Conservation (phyloP, 495 filamentous ascomycete genomes). For the Pyronema omphalodes region DNA sequence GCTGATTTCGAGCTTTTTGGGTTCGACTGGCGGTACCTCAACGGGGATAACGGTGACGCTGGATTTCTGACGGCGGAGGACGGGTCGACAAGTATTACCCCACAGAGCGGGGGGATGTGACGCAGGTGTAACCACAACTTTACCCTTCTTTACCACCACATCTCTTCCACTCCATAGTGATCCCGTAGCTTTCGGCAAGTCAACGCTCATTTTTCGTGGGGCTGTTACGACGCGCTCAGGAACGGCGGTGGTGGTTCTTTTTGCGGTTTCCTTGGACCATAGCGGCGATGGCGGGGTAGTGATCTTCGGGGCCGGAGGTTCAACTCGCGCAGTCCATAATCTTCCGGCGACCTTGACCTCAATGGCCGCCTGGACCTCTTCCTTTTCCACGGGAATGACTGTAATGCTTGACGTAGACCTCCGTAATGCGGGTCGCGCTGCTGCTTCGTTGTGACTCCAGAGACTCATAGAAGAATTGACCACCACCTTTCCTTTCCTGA, state of each 20-base stretch:
- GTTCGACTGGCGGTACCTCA: not conserved
- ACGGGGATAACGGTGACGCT: not conserved
- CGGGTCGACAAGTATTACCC: not conserved
- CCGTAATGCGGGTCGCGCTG: not conserved
- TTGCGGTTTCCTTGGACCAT: conserved; percentile 17
- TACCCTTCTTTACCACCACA: not conserved
- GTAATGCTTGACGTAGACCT: not conserved
- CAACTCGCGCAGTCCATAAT: not conserved
- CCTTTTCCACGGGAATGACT: not conserved
- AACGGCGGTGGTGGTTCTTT: conserved; percentile 14
- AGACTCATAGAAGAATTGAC: not conserved
- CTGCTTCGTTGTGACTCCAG: not conserved
- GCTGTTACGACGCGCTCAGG: conserved; percentile 8
- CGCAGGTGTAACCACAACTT: not conserved
- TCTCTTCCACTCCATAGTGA: not conserved
- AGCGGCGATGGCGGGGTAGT: conserved; percentile 5
- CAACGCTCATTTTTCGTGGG: not conserved
- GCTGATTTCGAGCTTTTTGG: not conserved
- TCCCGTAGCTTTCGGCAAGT: not conserved
- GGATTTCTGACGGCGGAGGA: not conserved
- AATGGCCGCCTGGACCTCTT: not conserved
- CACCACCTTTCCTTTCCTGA: not conserved
- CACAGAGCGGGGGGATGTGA: not conserved
- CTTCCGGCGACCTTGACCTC: not conserved
- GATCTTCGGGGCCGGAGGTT: not conserved